Evolutionary conservation across 1,139 yeast species (phyloP), one percentile per base, ranked within the genome.

Genomic region (Blastobotrys illinoisensis): DNA sequence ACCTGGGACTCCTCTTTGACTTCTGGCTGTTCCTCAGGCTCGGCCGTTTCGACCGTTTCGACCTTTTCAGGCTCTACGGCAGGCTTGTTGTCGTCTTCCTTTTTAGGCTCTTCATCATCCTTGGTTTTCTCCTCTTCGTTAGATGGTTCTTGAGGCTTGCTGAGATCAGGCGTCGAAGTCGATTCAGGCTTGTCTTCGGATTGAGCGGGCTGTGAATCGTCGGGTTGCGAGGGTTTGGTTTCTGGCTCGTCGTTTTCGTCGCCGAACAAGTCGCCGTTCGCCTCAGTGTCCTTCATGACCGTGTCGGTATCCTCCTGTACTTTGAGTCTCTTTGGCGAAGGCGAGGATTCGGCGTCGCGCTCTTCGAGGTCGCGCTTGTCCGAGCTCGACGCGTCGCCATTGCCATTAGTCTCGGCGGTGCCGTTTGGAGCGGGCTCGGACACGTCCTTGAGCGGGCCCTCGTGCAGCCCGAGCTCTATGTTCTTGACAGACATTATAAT

Each of bases 1-100:
- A 14, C 18, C 26, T 21, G 28, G 16, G 9, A 46, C 16, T 47
- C 46, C 44, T 51, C 48, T 16, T 43, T 50, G 44, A 23, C 24
- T 28, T 6, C 26, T 9, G 23, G 44, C 36, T 21, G 14, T 9
- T 23, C 51, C 7, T 44, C 51, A n/a, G n/a, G n/a, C n/a, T n/a
- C n/a, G n/a, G n/a, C n/a, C n/a, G n/a, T n/a, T n/a, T n/a, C n/a
- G n/a, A n/a, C n/a, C n/a, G n/a, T n/a, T n/a, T n/a, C n/a, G n/a
- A n/a, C n/a, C n/a, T n/a, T n/a, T n/a, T 46, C 48, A 16, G 48
- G 3, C 24, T 9, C 16, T 46, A 23, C 48, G 2, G 32, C 13
- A 19, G 47, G 19, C 26, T n/a, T 21, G 19, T n/a, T 21, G 19
- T 6, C 26, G 9, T 45, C 26, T 20, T 46, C 48, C n/a, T 14